Percentiles rank a stretch among this genome's conserved stretches.
These are phyloP conservation scores for Aspergillus carbonarius DNA, from an alignment of 2,329 filamentous ascomycete genomes.

Conservation along the genomic window DNA sequence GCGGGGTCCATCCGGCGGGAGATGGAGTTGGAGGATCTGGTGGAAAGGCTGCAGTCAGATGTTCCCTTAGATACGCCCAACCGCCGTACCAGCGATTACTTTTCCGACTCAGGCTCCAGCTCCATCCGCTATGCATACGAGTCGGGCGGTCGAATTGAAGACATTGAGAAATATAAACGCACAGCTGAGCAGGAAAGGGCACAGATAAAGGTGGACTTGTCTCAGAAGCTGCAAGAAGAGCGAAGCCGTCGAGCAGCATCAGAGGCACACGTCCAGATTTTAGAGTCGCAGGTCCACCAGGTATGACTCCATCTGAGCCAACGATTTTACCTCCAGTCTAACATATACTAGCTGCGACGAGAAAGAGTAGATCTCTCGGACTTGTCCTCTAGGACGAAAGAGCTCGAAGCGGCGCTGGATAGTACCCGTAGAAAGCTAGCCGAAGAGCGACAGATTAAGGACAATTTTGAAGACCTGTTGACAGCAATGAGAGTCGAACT, in stretches of 20 bases:
- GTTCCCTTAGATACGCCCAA: conserved; percentile 53
- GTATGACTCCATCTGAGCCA: conserved; percentile 35
- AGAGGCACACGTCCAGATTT: conserved; percentile 77
- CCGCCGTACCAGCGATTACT: conserved; percentile 92
- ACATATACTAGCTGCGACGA: conserved; percentile 40
- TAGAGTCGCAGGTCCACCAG: conserved; percentile 75
- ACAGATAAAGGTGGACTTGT: conserved; percentile 78
- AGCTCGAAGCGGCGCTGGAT: conserved; percentile 77
- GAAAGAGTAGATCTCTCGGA: conserved; percentile 54
- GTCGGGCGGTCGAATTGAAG: conserved; percentile 56
- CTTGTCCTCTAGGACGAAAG: conserved; percentile 62
- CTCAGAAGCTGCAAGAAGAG: conserved; percentile 84
- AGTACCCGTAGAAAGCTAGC: conserved; percentile 76
- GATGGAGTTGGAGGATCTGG: conserved; percentile 92
- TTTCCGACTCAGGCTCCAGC: conserved; percentile 91
- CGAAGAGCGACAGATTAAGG: conserved; percentile 83
- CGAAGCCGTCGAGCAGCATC: conserved; percentile 70
- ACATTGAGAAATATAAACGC: conserved; percentile 79
- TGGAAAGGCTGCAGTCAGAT: conserved; percentile 84
- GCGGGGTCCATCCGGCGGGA: conserved; percentile 90
- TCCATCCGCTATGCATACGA: conserved; percentile 74
- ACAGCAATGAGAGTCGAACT: conserved; percentile 80
- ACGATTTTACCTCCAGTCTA: background rate
- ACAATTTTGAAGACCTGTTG: conserved; percentile 90
- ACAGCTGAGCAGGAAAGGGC: conserved; percentile 89